Conservation (phyloP, 768 basidiomycete species). For the Crepidotus variabilis region DNA sequence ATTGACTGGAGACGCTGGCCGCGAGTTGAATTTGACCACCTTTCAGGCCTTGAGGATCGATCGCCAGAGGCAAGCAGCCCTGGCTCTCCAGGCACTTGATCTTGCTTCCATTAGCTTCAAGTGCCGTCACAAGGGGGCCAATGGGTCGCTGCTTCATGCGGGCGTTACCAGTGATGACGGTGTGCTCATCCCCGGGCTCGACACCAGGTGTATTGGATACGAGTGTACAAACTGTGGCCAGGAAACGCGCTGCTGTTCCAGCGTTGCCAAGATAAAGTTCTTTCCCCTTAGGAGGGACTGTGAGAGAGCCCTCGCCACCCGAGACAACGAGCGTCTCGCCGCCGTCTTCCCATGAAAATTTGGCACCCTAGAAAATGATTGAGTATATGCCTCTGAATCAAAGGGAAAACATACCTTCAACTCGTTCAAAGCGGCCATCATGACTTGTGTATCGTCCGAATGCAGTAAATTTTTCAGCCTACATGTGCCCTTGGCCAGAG, state of each 20-base stretch:
- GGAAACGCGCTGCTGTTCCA: conserved; percentile 95
- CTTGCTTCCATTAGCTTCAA: conserved; percentile 72
- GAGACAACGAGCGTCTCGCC: conserved; percentile 93
- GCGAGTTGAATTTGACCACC: conserved; percentile 85
- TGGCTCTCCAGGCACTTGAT: conserved; percentile 76
- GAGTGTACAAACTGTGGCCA: conserved; percentile 93
- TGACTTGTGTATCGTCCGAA: conserved; percentile 97
- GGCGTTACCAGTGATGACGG: conserved; percentile 93
- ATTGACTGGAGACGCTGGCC: conserved; percentile 95
- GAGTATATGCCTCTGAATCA: not conserved
- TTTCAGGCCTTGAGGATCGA: conserved; percentile 76
- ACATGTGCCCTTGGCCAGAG: conserved; percentile 86
- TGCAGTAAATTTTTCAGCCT: conserved; percentile 87
- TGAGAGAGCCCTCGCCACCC: conserved; percentile 79
- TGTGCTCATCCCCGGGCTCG: conserved; percentile 40
- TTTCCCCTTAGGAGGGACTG: conserved; percentile 74
- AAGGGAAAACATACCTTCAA: conserved; percentile 55
- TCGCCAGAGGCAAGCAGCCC: conserved; percentile 87
- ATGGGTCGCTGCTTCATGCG: conserved; percentile 99
- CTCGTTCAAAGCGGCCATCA: conserved; percentile 92
- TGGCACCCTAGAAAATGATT: conserved; percentile 62
- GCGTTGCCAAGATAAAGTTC: conserved; percentile 96
- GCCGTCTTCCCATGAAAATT: conserved; percentile 92
- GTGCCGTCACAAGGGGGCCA: conserved; percentile 90
- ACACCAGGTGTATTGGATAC: conserved; percentile 44